These are phyloP conservation scores for Rhodotorula kratochvilovae DNA, from an alignment of 768 basidiomycete species.

Conservation along the genomic window DNA sequence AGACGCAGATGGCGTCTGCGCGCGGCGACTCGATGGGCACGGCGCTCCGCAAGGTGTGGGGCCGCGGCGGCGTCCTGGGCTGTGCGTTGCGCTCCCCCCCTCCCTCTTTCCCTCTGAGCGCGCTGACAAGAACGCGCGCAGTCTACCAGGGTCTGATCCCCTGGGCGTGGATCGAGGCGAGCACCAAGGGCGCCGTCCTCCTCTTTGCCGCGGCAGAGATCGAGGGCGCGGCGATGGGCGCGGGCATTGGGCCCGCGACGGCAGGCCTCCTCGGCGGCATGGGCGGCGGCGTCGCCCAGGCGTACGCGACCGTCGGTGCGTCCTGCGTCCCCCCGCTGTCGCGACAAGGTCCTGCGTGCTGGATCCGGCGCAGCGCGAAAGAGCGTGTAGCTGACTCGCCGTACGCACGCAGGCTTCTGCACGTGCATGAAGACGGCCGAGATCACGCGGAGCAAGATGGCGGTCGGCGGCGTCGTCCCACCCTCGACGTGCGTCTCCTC, in stretches of 20 bases:
- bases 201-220: conserved; percentile 95
- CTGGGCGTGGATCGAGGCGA: conserved; percentile 99
- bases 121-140: conserved; percentile 1
- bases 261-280: conserved; percentile 93
- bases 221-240: conserved; percentile 60
- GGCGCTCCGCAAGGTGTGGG: conserved; percentile 80
- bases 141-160: conserved; percentile 97
- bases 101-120: no score
- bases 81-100: conserved; percentile 45
- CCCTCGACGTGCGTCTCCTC: conserved; percentile 49
- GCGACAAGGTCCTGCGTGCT: conserved; percentile 3
- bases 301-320: conserved; percentile 98
- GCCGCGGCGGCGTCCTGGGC: conserved; percentile 78
- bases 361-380: no score
- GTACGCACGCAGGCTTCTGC: conserved; percentile 61
- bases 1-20: conserved; percentile 99
- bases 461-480: conserved; percentile 73
- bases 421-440: conserved; percentile 99
- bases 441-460: conserved; percentile 92
- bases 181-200: conserved; percentile 93
- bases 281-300: conserved; percentile 94
- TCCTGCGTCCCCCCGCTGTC: background rate
- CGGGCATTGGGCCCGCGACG: conserved; percentile 71
- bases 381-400: background rate
- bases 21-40: conserved; percentile 78